phyloP scores from a whole-genome alignment of 495 filamentous ascomycete genomes.

The Cercophora newfieldiana region DNA sequence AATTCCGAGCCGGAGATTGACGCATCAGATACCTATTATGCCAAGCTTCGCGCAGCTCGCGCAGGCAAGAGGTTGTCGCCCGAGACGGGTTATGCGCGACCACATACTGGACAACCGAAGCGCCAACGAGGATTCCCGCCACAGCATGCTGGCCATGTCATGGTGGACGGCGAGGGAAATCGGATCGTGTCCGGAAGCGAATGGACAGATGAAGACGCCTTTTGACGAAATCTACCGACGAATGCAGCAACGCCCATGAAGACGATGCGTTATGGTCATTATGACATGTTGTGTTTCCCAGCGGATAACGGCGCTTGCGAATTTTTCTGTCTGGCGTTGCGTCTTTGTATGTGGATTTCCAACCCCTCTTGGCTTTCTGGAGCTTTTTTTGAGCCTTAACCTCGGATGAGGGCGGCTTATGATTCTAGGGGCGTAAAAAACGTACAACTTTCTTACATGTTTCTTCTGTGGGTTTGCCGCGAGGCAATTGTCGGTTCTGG shows the following conservation, averaged over 20 bases:
- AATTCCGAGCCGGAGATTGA: conserved; percentile 73
- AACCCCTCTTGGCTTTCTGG: not conserved
- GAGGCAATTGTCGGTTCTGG: conserved; percentile 1
- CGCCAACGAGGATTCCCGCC: conserved; percentile 45
- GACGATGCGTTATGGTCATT: conserved; percentile 19
- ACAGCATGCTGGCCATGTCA: conserved; percentile 34
- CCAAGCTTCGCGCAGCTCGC: conserved; percentile 65
- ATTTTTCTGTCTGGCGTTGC: not conserved
- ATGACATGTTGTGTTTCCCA: conserved; percentile 17
- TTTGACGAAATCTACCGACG: conserved; percentile 31
- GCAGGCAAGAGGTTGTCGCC: conserved; percentile 51
- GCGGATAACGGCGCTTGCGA: not conserved
- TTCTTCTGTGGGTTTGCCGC: conserved; percentile 5
- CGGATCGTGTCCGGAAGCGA: conserved; percentile 54
- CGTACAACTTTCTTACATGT: conserved; percentile 10
- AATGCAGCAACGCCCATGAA: conserved; percentile 5
- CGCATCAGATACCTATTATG: conserved; percentile 72
- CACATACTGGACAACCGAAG: conserved; percentile 31
- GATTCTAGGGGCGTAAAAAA: not conserved
- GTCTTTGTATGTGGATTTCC: not conserved
- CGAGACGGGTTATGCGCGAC: conserved; percentile 35
- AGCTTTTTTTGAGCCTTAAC: too few species aligned
- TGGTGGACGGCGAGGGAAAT: conserved; percentile 49
- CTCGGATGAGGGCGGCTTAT: too few species aligned
- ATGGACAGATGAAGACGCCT: conserved; percentile 58